Evolutionary conservation across 31 red algal species (phyloP).

Genomic region (Bonnemaisonia californica): DNA sequence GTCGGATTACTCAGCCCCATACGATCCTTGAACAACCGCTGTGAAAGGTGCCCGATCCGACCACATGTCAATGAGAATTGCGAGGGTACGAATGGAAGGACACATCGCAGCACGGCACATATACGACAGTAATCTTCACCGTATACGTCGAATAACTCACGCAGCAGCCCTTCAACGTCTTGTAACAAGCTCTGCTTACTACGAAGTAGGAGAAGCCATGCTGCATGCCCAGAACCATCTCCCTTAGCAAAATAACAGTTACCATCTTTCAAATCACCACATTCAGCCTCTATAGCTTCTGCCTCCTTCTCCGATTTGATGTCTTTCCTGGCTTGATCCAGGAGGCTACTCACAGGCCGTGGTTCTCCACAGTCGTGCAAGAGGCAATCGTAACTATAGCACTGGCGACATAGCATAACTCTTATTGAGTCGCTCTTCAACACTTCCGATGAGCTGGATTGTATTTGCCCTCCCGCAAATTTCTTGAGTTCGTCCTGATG

Average conservation of each 20-base stretch:
- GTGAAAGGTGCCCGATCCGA: slow-evolving; percentile 36
- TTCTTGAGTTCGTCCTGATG: slow-evolving; percentile 15
- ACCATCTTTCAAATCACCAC: background rate
- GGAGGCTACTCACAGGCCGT: slow-evolving; percentile 9
- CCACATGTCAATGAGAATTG: slow-evolving; percentile 36
- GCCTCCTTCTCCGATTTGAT: slow-evolving; percentile 7
- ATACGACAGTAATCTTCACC: slow-evolving; percentile 63
- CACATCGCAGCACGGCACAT: slow-evolving; percentile 4
- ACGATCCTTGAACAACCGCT: background rate
- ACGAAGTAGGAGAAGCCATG: background rate
- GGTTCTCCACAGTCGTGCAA: slow-evolving; percentile 39
- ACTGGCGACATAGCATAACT: slow-evolving; percentile 70
- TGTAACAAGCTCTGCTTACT: background rate
- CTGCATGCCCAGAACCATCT: slow-evolving; percentile 11
- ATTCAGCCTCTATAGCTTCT: background rate
- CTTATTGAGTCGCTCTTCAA: slow-evolving; percentile 66
- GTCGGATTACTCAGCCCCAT: background rate
- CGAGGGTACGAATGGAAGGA: background rate
- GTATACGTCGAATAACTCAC: slow-evolving; percentile 35
- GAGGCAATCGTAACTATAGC: slow-evolving; percentile 55
- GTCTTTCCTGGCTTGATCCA: slow-evolving; percentile 56
- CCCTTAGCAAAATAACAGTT: background rate
- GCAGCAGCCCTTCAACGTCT: slow-evolving; percentile 33
- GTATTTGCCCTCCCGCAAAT: slow-evolving; percentile 3
- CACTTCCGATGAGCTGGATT: slow-evolving; percentile 9